A percentile compares a stretch with the other conserved stretches of the same genome.
These are phyloP conservation scores for Termitomyces heimii DNA, from an alignment of 768 basidiomycete species.

Conservation along the genomic window DNA sequence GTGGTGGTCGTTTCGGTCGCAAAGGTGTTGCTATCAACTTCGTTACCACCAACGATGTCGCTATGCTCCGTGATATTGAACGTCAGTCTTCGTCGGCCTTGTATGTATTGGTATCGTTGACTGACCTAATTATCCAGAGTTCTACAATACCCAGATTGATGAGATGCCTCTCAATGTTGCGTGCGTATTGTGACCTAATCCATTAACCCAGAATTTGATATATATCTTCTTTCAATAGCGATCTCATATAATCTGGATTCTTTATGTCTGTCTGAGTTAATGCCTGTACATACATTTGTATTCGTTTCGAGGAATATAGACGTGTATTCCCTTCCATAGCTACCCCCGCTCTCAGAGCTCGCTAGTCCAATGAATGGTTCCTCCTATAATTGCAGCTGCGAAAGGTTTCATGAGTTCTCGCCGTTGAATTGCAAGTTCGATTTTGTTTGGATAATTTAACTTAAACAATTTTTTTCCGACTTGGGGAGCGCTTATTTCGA, in stretches of 20 bases:
- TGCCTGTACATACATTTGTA: constrained; percentile 9
- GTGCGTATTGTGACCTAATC: constrained; percentile 34
- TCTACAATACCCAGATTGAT: constrained; percentile 96
- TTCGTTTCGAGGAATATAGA: constrained; percentile 6
- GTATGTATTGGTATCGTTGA: background rate
- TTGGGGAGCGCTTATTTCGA: background rate
- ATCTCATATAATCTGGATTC: constrained; percentile 58
- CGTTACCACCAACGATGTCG: constrained; percentile 90
- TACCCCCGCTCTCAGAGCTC: background rate
- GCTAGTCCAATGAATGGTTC: background rate
- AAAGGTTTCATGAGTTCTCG: background rate
- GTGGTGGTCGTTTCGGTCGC: constrained; percentile 95
- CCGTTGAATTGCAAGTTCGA: background rate
- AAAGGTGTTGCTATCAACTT: constrained; percentile 99
- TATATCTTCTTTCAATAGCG: constrained; percentile 32
- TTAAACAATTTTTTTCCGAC: background rate
- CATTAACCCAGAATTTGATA: background rate
- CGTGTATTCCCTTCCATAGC: background rate
- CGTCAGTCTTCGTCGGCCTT: constrained; percentile 45
- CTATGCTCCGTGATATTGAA: constrained; percentile 92
- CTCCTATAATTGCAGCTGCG: background rate
- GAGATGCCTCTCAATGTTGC: constrained; percentile 98
- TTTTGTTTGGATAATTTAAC: background rate
- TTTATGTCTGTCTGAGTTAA: constrained; percentile 3
- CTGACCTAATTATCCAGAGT: constrained; percentile 42